Evolutionary conservation across 441 rosid species (phyloP), one percentile per base, ranked within the genome.

Genomic region (Croton setiger): DNA sequence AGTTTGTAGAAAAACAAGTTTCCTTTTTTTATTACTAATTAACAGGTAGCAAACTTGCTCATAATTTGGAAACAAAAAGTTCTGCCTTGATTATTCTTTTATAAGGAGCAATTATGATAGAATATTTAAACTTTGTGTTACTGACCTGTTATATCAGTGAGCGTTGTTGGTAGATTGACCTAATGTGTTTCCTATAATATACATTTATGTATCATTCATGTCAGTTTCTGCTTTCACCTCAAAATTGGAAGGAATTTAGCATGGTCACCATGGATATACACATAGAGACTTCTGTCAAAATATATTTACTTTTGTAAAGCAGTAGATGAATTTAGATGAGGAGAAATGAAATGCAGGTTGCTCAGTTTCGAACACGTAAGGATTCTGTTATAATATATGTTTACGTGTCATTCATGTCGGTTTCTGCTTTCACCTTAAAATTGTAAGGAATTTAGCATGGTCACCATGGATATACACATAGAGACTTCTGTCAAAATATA

Each of bases 381-480:
- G n/a, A 57, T 44, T 54, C 27, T 31, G 23, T 35, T 44, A 2
- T 35, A 5, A 20, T 59, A 33, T 20, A 15, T 47, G 13, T 45
- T 39, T 65, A 47, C 5, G 9, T 27, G 31, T 33, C 4, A 39
- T 39, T 39, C 31, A 9, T 39, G 43, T 48, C 4, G 20, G 14
- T 21, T 48, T 20, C 7, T 61, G 54, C 62, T 35, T 74, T 31
- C 49, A 13, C 49, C 18, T 23, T 43, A 48, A 55, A 61, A 21
- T 54, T 10, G 3, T 15, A 13, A 17, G 41, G 17, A 35, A 13
- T 11, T 33, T 66, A 63, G 39, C 15, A 45, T 63, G 3, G 13
- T 55, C 20, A 66, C 13, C 3, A 54, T 18, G 15, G 70, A 37
- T 55, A 37, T 55, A 13, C 27, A 21, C 5, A 36, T 23, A 43